phyloP scores from a whole-genome alignment of 1,284 basidiomycete genomes.

The Ustilago xerochloae region DNA sequence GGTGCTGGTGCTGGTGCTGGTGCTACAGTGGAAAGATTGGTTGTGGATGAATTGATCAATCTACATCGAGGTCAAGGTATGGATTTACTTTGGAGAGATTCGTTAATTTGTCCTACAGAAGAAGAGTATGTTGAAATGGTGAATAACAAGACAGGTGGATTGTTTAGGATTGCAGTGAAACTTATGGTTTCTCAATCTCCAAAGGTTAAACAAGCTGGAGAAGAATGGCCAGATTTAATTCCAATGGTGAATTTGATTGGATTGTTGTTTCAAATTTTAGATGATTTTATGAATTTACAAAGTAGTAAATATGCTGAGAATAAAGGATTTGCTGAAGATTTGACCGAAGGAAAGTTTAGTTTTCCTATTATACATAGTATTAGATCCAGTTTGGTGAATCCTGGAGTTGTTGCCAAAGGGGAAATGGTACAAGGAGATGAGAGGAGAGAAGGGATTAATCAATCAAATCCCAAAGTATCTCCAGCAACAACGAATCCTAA shows the following conservation, averaged over 20 bases:
- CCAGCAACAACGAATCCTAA: slow-evolving; percentile 57
- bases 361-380: slow-evolving; percentile 93
- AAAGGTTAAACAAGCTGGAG: neutral
- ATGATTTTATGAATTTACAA: slow-evolving; percentile 96
- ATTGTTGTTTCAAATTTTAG: slow-evolving; percentile 93
- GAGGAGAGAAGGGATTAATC: neutral
- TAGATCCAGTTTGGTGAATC: slow-evolving; percentile 68
- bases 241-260: slow-evolving; percentile 94
- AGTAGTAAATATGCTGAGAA: slow-evolving; percentile 85
- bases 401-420: neutral
- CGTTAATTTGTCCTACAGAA: slow-evolving; percentile 89
- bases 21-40: slow-evolving; percentile 45
- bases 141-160: slow-evolving; percentile 96
- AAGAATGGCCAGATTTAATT: slow-evolving; percentile 67
- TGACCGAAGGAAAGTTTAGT: slow-evolving; percentile 95
- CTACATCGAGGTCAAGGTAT: slow-evolving; percentile 95
- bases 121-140: slow-evolving; percentile 96
- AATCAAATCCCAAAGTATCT: slow-evolving; percentile 11
- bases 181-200: slow-evolving; percentile 84
- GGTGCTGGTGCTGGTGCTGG: too few relatives aligned
- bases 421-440: neutral
- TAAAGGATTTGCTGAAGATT: slow-evolving; percentile 94
- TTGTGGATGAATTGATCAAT: slow-evolving; percentile 78
- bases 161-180: slow-evolving; percentile 91
- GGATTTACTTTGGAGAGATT: slow-evolving; percentile 94